A percentile compares a stretch with the other conserved stretches of the same genome.
Evolutionary conservation across 2,329 filamentous ascomycete species (phyloP).

Genomic region (Calonectria pteridis): DNA sequence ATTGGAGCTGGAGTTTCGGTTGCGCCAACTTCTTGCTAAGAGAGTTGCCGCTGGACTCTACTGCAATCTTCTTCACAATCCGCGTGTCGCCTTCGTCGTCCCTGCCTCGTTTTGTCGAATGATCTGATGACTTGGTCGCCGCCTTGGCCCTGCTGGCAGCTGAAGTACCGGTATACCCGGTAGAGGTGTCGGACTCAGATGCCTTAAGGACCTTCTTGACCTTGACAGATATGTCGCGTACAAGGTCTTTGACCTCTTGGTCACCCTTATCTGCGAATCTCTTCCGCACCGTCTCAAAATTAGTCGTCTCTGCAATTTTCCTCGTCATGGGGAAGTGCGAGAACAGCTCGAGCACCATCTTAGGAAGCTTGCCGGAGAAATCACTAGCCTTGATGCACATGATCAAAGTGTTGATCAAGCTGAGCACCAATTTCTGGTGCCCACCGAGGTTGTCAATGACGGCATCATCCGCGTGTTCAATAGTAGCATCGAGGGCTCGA

Average conservation of each 20-base stretch:
- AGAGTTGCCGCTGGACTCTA: conserved; percentile 53
- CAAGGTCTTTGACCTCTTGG: conserved; percentile 71
- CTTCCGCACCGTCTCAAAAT: conserved; percentile 74
- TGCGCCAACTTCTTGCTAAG: conserved; percentile 56
- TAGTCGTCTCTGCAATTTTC: conserved; percentile 72
- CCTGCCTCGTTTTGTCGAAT: conserved; percentile 52
- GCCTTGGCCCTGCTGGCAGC: conserved; percentile 54
- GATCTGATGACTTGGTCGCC: conserved; percentile 47
- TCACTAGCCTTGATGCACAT: conserved; percentile 66
- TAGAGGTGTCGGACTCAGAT: conserved; percentile 50
- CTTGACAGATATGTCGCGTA: conserved; percentile 68
- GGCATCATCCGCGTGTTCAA: conserved; percentile 66
- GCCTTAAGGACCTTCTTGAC: conserved; percentile 56
- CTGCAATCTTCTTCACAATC: conserved; percentile 57
- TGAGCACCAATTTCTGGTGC: conserved; percentile 68
- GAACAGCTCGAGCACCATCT: conserved; percentile 70
- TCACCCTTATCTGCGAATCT: conserved; percentile 75
- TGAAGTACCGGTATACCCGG: conserved; percentile 56
- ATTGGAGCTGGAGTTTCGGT: conserved; percentile 49
- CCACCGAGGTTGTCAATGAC: conserved; percentile 70
- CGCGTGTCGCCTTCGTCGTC: conserved; percentile 57
- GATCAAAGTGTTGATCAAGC: conserved; percentile 66
- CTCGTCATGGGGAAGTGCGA: conserved; percentile 72
- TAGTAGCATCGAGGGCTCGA: conserved; percentile 65
- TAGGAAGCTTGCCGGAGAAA: conserved; percentile 66